Percentiles rank a stretch among this genome's conserved stretches.
These are phyloP conservation scores for Dothistroma pini DNA, from an alignment of 2,329 filamentous ascomycete species.

Conservation along the genomic window DNA sequence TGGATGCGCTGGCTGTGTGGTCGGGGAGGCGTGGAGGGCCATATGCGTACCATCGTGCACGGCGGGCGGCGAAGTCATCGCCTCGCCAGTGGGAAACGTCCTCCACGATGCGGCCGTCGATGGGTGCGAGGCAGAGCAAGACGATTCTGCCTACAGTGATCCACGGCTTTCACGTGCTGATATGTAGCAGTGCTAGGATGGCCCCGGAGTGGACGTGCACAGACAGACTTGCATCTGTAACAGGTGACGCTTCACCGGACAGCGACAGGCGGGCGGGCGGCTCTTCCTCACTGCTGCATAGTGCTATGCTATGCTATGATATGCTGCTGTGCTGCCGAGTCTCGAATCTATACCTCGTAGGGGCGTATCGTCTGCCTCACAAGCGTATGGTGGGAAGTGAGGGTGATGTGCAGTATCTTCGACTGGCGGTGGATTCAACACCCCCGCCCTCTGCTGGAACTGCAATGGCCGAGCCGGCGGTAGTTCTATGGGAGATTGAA, in stretches of 20 bases:
- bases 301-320: not conserved
- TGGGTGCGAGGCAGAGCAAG: not conserved
- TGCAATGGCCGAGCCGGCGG: not conserved
- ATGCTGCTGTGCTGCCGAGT: not conserved
- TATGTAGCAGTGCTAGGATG: not conserved
- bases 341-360: not conserved
- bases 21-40: constrained; percentile 29
- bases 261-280: not conserved
- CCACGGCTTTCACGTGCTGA: constrained; percentile 7
- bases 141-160: constrained; percentile 3
- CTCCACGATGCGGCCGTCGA: not conserved
- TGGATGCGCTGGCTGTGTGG: constrained; percentile 61
- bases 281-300: not conserved
- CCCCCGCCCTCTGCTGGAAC: not conserved
- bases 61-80: constrained; percentile 14
- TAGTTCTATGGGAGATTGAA: not conserved
- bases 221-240: not conserved
- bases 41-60: constrained; percentile 12
- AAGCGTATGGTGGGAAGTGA: not conserved
- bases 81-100: constrained; percentile 1
- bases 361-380: not conserved
- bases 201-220: not conserved
- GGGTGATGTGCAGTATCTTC: not conserved
- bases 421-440: not conserved
- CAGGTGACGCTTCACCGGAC: not conserved